Evolutionary conservation across 768 basidiomycete genomes (phyloP), one percentile per base, ranked within the genome.

Genomic region (Suillus americanus): DNA sequence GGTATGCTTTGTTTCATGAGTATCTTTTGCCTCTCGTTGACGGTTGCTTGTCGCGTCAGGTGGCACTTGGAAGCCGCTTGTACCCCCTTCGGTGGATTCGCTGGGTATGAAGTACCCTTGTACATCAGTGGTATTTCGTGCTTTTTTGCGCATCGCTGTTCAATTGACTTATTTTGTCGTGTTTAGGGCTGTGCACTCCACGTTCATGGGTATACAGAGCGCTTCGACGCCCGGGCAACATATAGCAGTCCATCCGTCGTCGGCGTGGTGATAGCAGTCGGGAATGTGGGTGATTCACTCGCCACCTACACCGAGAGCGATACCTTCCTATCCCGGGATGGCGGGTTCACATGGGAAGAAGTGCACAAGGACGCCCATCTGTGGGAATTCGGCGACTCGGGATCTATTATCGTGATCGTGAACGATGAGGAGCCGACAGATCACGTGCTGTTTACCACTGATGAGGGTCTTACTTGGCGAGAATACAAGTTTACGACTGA

Each of bases 351-450:
- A 0, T 99, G 97, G 97, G 88, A 97, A 74, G 97, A 99, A 78
- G 90, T 99, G 0, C 95, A 95, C 81, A 99, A 99, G 74, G 96
- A 97, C 68, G 97, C 97, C 0, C 92, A 99, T 73, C 82, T 98
- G 45, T 99, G 94, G 95, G 95, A 96, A 74, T 99, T 97, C 70
- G 97, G 97, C 35, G 97, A 99, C 78, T 97, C 94, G 0, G 97
- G 97, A 5, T 95, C 96, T 1, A 83, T 99, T 64, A 83, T 99
- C 41, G 81, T 99, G 69, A 90, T 99, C 79, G 94, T 88, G 51
- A 98, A 99, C 75, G 97, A 99, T 75, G 97, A 99, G 74, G 90
- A 90, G 64, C 86, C 95, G 0, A 96, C 93, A 3, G 92, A 97
- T 70, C 89, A 91, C 66, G 84, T 99, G 51, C 75, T 96, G 67